Percentiles rank a stretch among this genome's conserved stretches.
These are phyloP conservation scores for Candida sp. DNA, from an alignment of 1,139 yeast species.

Conservation along the genomic window DNA sequence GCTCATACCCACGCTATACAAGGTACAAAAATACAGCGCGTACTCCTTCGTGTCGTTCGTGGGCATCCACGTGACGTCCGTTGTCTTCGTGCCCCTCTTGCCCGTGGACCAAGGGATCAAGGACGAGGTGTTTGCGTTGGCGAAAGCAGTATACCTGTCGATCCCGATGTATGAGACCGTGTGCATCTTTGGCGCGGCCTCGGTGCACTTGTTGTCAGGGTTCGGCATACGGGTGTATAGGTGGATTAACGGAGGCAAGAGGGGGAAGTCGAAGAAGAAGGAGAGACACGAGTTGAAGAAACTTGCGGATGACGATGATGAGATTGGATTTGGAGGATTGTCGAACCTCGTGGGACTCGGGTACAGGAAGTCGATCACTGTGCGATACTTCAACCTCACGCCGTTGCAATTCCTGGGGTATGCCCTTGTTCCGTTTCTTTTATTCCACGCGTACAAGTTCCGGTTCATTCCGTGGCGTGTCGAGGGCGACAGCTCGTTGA, in stretches of 20 bases:
- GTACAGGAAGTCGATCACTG: conserved; percentile 48
- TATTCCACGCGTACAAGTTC: conserved; percentile 51
- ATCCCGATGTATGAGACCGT: conserved; percentile 52
- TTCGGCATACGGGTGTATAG: conserved; percentile 47
- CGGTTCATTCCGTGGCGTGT: conserved; percentile 53
- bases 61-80: conserved; percentile 61
- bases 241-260: not conserved
- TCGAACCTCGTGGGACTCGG: conserved; percentile 59
- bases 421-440: conserved; percentile 47
- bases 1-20: conserved; percentile 15
- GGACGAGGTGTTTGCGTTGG: conserved; percentile 62
- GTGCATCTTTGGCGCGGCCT: conserved; percentile 50
- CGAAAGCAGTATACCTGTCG: conserved; percentile 63
- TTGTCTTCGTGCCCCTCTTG: conserved; percentile 56
- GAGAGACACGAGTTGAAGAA: conserved; percentile 1
- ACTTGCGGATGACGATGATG: conserved; percentile 29
- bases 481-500: conserved; percentile 69
- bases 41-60: conserved; percentile 61
- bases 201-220: conserved; percentile 60
- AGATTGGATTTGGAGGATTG: conserved; percentile 65
- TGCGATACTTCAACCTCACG: conserved; percentile 36
- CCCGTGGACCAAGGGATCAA: conserved; percentile 42
- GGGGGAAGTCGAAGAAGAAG: too few species aligned
- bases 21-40: conserved; percentile 65
- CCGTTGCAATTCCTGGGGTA: conserved; percentile 69